Base-by-base conservation (phyloP, 2,329 filamentous ascomycete genomes). In the Verticillium klebahnii region DNA sequence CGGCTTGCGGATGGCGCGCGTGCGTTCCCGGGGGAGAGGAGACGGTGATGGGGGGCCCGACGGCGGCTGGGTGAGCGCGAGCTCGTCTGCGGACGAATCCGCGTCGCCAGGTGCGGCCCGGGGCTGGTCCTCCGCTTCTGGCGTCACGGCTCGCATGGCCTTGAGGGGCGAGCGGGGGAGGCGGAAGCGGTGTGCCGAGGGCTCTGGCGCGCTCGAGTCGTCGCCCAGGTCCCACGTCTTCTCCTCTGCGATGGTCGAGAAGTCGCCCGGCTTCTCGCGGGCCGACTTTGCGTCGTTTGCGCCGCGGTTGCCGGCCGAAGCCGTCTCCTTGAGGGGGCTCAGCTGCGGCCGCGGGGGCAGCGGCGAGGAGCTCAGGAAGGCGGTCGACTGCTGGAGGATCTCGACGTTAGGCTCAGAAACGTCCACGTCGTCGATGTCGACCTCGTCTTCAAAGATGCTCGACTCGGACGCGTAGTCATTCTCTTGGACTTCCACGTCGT, bases 261-360 rank as follows among this genome's bases (percentile, higher is more conserved):
- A 81, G 14, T 80, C 76, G 7, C 75, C 76, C 2, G 72, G 72
- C 60, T 77, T 74, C 54, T 75, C 66, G 5, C 64, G 62, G 19
- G 56, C 57, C 1, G 55, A 37, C 17, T 60, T 57, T 1, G 50
- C 52, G 17, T 66, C 68, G 63, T 69, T 62, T 40, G 67, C 70
- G 37, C 77, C 71, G 65, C 76, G 65, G 66, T 86, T 86, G 2
- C 80, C 83, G 2, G 64, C 64, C 8, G 64, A 60, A 5, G 61
- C 23, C 25, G 58, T 60, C 39, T 84, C 80, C 57, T 80, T 80
- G 0, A 88, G 74, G 1, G 85, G 84, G 57, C 78, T 82, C 57
- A 82, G 66, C 57, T 78, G 80, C 17, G 77, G 81, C 1, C 79
- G 78, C 39, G 77, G 72, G 0, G 81, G 80, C 2, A 83, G 70